A percentile compares a stretch with the other conserved stretches of the same genome.
Evolutionary conservation across 176 grass and related monocot genomes (phyloP).

Genomic region (Zea luxurians): DNA sequence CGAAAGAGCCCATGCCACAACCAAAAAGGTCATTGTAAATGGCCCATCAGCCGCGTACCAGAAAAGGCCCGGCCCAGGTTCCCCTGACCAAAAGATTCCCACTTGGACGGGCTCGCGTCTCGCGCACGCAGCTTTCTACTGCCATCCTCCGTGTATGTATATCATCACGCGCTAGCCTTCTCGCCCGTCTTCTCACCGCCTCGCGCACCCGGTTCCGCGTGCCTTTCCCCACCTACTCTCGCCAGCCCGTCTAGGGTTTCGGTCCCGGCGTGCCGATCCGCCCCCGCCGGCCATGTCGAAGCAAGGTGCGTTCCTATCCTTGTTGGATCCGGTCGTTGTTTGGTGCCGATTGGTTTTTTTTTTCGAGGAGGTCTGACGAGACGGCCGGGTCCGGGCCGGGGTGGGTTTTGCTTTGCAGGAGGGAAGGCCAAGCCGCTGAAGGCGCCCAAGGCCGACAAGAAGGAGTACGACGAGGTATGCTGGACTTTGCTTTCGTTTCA

Average conservation of each 20-base stretch:
- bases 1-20: too few relatives aligned
- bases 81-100: not conserved
- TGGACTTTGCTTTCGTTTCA: not conserved
- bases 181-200: not conserved
- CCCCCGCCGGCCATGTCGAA: slow-evolving; percentile 41
- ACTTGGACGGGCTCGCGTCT: slow-evolving; percentile 1
- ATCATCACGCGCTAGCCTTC: too few relatives aligned
- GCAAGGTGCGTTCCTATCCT: slow-evolving; percentile 31
- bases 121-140: not conserved
- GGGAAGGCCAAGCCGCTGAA: slow-evolving; percentile 80
- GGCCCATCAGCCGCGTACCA: not conserved
- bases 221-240: slow-evolving; percentile 9
- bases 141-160: not conserved
- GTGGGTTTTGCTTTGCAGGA: slow-evolving; percentile 46
- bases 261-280: not conserved
- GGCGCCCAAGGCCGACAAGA: slow-evolving; percentile 63
- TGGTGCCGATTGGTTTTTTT: not conserved
- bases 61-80: not conserved
- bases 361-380: not conserved
- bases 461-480: slow-evolving; percentile 78
- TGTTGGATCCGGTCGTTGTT: not conserved
- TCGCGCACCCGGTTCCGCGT: not conserved
- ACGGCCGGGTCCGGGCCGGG: not conserved
- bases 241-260: slow-evolving; percentile 37
- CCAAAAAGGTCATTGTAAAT: too few relatives aligned